phyloP scores from a whole-genome alignment of 2,329 filamentous ascomycete species.

The Chalaropsis thielavioides region DNA sequence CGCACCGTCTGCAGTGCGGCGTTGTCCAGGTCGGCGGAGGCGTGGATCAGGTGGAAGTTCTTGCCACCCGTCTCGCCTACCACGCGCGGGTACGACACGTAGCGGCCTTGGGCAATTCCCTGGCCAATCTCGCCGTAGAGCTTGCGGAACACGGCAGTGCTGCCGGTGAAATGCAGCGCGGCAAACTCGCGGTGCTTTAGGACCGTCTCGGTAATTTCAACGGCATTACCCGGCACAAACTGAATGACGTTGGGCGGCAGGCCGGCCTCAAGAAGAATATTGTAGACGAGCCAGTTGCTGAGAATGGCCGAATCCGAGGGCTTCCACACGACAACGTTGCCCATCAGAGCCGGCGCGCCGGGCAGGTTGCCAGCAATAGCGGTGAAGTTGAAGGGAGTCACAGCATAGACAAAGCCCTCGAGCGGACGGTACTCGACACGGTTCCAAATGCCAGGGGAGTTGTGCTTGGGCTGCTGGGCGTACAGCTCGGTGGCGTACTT shows the following conservation, averaged over 20 bases:
- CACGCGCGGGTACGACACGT: conserved; percentile 72
- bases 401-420: conserved; percentile 89
- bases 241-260: conserved; percentile 83
- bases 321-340: conserved; percentile 95
- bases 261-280: conserved; percentile 82
- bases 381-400: conserved; percentile 95
- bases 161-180: conserved; percentile 89
- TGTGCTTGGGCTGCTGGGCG: conserved; percentile 69
- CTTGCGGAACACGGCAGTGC: conserved; percentile 77
- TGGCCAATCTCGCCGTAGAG: conserved; percentile 76
- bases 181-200: conserved; percentile 69
- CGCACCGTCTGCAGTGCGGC: conserved; percentile 71
- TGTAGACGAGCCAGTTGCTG: conserved; percentile 82
- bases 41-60: conserved; percentile 80
- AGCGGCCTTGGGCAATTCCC: conserved; percentile 67
- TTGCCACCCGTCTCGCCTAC: conserved; percentile 87
- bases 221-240: conserved; percentile 80
- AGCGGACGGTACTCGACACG: conserved; percentile 77
- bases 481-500: conserved; percentile 88
- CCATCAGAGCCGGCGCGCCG: conserved; percentile 70
- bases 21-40: conserved; percentile 61
- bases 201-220: conserved; percentile 64
- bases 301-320: conserved; percentile 78
- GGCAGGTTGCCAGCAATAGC: conserved; percentile 82
- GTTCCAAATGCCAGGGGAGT: conserved; percentile 80